phyloP scores from a whole-genome alignment of 1,139 yeast species.

The Trichomonascaceae sp. region DNA sequence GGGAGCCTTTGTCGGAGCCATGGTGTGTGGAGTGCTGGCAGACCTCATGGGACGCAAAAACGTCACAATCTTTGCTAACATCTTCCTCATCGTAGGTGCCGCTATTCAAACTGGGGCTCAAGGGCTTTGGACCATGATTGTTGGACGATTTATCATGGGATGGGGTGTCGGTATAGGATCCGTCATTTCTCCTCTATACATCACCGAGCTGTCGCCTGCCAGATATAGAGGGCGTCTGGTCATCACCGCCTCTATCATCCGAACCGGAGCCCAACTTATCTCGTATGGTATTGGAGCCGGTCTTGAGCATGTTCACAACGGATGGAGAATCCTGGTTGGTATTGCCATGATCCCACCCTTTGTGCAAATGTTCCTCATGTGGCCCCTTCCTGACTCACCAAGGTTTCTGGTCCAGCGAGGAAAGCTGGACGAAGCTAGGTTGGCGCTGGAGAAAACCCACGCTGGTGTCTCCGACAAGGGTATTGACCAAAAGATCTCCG shows the following conservation, averaged over 20 bases:
- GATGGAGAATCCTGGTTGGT: slow-evolving; percentile 92
- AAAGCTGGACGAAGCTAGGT: slow-evolving; percentile 47
- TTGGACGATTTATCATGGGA: slow-evolving; percentile 84
- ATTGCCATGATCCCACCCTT: slow-evolving; percentile 79
- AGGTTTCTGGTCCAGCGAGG: slow-evolving; percentile 71
- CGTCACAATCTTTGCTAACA: slow-evolving; percentile 65
- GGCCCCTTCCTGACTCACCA: slow-evolving; percentile 92
- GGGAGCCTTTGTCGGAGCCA: slow-evolving; percentile 75
- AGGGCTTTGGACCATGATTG: slow-evolving; percentile 81
- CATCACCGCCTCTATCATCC: slow-evolving; percentile 48
- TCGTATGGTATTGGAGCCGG: slow-evolving; percentile 95
- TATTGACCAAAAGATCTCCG: slow-evolving; percentile 15
- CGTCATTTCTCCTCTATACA: slow-evolving; percentile 77
- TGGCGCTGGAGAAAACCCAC: slow-evolving; percentile 44
- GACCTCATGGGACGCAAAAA: slow-evolving; percentile 74
- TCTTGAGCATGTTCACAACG: slow-evolving; percentile 54
- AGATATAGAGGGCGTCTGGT: slow-evolving; percentile 69
- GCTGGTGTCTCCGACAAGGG: slow-evolving; percentile 19
- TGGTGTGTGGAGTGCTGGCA: slow-evolving; percentile 66
- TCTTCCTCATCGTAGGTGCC: slow-evolving; percentile 70
- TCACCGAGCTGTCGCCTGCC: slow-evolving; percentile 86
- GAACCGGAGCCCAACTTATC: slow-evolving; percentile 84
- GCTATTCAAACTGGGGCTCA: slow-evolving; percentile 68
- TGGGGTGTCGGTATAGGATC: slow-evolving; percentile 95
- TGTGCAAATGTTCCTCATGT: slow-evolving; percentile 58